Conservation (phyloP, 2,329 filamentous ascomycete species). For the Colletotrichum chrysophilum region DNA sequence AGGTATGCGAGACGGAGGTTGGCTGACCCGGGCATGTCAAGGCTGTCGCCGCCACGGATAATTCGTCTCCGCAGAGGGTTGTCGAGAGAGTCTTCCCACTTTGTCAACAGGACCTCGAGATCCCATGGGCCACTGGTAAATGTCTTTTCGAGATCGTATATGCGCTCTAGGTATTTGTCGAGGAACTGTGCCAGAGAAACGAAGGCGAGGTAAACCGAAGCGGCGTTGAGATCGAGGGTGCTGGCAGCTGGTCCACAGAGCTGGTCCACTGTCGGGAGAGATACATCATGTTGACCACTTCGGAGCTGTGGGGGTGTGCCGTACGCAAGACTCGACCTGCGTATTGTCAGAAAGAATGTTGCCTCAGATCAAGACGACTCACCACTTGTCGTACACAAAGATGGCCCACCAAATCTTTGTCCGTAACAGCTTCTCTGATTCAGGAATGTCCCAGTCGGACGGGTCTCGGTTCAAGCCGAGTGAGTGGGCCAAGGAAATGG, state of each 20-base stretch:
- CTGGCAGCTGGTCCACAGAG: constrained; percentile 23
- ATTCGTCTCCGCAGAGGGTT: constrained; percentile 42
- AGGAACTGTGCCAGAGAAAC: constrained; percentile 48
- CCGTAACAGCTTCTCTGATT: constrained; percentile 53
- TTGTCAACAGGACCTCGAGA: constrained; percentile 42
- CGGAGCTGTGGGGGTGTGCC: constrained; percentile 57
- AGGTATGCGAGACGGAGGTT: constrained; percentile 59
- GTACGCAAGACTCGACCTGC: constrained; percentile 56
- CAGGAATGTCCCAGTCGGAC: constrained; percentile 55
- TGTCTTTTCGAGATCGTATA: constrained; percentile 38
- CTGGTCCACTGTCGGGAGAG: constrained; percentile 41
- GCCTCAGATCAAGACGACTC: constrained; percentile 13
- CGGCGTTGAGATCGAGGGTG: constrained; percentile 26
- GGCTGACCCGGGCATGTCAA: constrained; percentile 48
- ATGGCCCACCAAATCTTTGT: constrained; percentile 63
- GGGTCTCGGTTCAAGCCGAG: constrained; percentile 61
- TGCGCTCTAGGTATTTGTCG: constrained; percentile 34
- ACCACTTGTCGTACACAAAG: constrained; percentile 61
- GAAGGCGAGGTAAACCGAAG: constrained; percentile 49
- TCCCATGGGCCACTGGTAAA: constrained; percentile 29
- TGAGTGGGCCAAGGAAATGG: constrained; percentile 57
- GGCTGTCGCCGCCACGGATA: constrained; percentile 43
- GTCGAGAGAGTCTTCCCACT: constrained; percentile 49
- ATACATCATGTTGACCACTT: constrained; percentile 52
- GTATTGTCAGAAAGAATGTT: neutral